Base-by-base conservation (phyloP, 352 stramenopile genomes). In the Globisporangium cylindrosporum region DNA sequence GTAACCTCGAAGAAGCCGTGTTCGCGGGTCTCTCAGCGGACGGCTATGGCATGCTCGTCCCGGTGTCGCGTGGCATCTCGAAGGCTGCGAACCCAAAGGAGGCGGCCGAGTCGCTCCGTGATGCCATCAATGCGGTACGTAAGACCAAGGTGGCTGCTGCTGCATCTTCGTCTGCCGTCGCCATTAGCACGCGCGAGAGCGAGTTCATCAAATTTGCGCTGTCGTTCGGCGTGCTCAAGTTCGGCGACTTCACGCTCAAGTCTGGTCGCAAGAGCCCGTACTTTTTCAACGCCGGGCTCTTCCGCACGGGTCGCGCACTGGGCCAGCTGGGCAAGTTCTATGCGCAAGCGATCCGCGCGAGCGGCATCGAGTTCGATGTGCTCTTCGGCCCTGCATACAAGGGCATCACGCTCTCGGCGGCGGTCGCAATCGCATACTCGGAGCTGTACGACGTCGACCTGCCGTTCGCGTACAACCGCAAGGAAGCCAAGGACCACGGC, bases 361-460 rank as follows among this genome's bases (percentile, higher is more conserved):
- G 86, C 54, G 89, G 88, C 24, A 78, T 99, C 5, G 87, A 96
- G 57, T 99, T 99, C 74, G 97, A 99, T 70, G 95, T 99, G 57
- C 78, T 99, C 32, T 99, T 99, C 75, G 98, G 98, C 0, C 98
- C 98, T 4, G 98, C 98, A 1, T 99, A 99, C 93, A 99, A 99
- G 88, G 98, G 98, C 62, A 99, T 99, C 77, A 98, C 97, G 34
- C 83, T 99, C 7, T 93, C 91, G 32, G 97, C 96, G 14, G 87
- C 97, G 32, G 96, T 99, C 8, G 94, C 93, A 49, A 95, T 98
- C 29, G 91, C 95, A 49, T 96, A 99, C 38, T 95, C 83, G 29
- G 85, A 94, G 49, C 75, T 94, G 59, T 98, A 97, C 74, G 94
- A 93, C 20, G 66, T 96, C 20, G 92, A 99, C 76, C 70, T 98